Base-by-base conservation (phyloP, 805 yeast genomes). In the Hanseniaspora jakobsenii region DNA sequence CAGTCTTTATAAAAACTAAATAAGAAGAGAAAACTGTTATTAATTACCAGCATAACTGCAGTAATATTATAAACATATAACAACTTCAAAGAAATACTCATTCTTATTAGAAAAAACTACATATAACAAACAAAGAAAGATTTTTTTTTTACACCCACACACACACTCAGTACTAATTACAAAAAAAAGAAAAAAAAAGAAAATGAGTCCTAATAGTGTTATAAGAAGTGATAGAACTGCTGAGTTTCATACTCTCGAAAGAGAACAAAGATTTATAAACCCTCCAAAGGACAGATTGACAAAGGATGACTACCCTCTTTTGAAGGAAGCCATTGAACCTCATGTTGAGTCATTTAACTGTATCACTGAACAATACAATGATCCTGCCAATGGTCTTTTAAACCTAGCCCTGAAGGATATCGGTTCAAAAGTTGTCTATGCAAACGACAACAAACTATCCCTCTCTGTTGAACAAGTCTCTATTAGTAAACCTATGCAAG, bases 311-410 rank as follows among this genome's bases (percentile, higher is more conserved):
- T 89, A 66, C 55, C 95, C 95, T 13, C 64, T 86, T 32, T 70
- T 91, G 29, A 73, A 73, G 48, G 94, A 85, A 50, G 97, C 98
- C 13, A 91, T 91, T 32, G 76, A 77, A 47, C 98, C 98, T 4
- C 98, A 91, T 61, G 74, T 91, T 46, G 96, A 94, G 7, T 89
- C 97, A 1, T 91, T 91, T 70, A 81, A 91, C 69, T 96, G 96
- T 4, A 69, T 91, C 47, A 82, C 94, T 19, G 94, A 83, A 48
- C 95, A 94, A 35, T 76, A 82, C 19, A 77, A 70, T 35, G 94
- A 89, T 37, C 18, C 39, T 8, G 14, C 48, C 13, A 37, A 38
- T 6, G 95, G 95, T 5, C 62, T 91, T 21, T 68, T 91, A 49
- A 85, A 87, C 60, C 66, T 80, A 41, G 96, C 82, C 2, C 93